A percentile compares a stretch with the other conserved stretches of the same genome.
These are phyloP conservation scores for Gonapodya prolifera DNA, from an alignment of 192 early-diverging fungal species.

Conservation along the genomic window DNA sequence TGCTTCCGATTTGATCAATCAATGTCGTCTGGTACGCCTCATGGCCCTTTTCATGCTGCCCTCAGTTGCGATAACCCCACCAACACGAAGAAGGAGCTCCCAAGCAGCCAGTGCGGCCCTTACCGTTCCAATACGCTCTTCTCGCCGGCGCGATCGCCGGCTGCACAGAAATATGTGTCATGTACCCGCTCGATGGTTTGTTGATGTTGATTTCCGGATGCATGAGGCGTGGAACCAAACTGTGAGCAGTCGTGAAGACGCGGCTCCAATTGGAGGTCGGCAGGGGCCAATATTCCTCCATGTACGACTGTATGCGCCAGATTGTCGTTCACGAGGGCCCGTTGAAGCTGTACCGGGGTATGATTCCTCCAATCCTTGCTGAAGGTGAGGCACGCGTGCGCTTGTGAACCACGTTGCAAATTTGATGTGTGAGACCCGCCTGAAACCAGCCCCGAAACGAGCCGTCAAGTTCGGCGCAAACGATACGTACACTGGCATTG, in stretches of 20 bases:
- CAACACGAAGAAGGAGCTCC: not conserved
- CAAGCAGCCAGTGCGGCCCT: not conserved
- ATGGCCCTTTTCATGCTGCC: no score
- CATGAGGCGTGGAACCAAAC: slow-evolving; percentile 2
- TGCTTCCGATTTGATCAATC: no score
- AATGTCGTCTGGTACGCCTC: no score
- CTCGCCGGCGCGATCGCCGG: slow-evolving; percentile 67
- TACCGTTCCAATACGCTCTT: slow-evolving; percentile 72
- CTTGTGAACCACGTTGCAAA: no score
- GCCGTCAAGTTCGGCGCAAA: slow-evolving; percentile 3
- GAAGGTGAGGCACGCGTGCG: slow-evolving; percentile 59
- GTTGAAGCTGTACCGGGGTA: slow-evolving; percentile 68
- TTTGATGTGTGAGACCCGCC: no score
- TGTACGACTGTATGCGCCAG: slow-evolving; percentile 46
- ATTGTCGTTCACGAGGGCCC: slow-evolving; percentile 59
- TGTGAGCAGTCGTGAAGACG: slow-evolving; percentile 68
- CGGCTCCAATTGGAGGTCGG: slow-evolving; percentile 77
- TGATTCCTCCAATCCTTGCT: slow-evolving; percentile 88
- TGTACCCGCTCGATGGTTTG: slow-evolving; percentile 78
- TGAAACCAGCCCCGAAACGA: slow-evolving; percentile 10
- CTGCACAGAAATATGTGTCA: slow-evolving; percentile 81
- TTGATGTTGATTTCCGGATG: slow-evolving; percentile 9
- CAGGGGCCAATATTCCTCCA: slow-evolving; percentile 45
- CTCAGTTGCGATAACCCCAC: not conserved
- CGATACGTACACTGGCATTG: slow-evolving; percentile 3